Evolutionary conservation across 2,329 filamentous ascomycete species (phyloP).

Genomic region (Fusarium denticulatum): DNA sequence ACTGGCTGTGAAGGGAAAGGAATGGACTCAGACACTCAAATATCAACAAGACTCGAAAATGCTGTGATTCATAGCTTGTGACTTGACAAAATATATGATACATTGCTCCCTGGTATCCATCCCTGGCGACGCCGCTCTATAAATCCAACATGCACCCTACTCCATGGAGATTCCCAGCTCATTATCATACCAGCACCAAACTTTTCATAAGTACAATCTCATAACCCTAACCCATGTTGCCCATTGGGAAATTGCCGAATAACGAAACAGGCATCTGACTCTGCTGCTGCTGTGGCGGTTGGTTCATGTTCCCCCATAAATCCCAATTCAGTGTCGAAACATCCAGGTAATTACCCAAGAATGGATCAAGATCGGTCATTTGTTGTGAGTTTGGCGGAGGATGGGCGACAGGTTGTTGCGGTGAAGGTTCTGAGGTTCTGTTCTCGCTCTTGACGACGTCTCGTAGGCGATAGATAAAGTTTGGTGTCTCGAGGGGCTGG

Average conservation of each 20-base stretch:
- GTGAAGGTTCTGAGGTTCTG: slow-evolving; percentile 42
- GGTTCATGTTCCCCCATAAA: slow-evolving; percentile 51
- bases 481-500: slow-evolving; percentile 53
- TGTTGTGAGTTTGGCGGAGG: slow-evolving; percentile 43
- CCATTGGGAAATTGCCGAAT: slow-evolving; percentile 46
- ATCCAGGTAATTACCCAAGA: slow-evolving; percentile 57
- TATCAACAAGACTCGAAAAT: not conserved
- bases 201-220: slow-evolving; percentile 1
- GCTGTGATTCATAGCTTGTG: not conserved
- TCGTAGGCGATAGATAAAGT: slow-evolving; percentile 58
- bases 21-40: not conserved
- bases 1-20: not conserved
- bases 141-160: slow-evolving; percentile 32
- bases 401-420: slow-evolving; percentile 42
- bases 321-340: slow-evolving; percentile 58
- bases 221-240: slow-evolving; percentile 31
- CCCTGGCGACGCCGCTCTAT: slow-evolving; percentile 36
- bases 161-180: slow-evolving; percentile 33
- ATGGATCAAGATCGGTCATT: slow-evolving; percentile 53
- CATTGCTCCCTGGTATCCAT: slow-evolving; percentile 4
- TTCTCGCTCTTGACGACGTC: slow-evolving; percentile 53
- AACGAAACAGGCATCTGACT: slow-evolving; percentile 46
- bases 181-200: slow-evolving; percentile 9
- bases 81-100: slow-evolving; percentile 13
- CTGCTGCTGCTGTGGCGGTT: slow-evolving; percentile 26